Base-by-base conservation (phyloP, 108 stramenopile species). In the Pseudonitzschia pungens region DNA sequence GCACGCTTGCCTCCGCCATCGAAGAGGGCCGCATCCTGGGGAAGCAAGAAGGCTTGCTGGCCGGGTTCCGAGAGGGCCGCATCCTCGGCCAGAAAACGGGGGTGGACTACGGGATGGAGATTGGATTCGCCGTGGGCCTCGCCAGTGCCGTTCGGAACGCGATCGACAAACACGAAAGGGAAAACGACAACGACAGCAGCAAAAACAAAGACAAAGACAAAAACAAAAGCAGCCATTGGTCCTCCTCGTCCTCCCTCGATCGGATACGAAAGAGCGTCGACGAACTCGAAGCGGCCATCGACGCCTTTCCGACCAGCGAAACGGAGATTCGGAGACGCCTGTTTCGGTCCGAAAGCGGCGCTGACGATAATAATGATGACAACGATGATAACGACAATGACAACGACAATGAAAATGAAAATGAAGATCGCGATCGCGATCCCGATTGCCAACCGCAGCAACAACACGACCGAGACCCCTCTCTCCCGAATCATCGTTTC, bases 101-200 rank as follows among this genome's bases (percentile, higher is more conserved):
- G 18, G 31, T 85, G 9, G 84, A 85, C 33, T 73, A 70, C 51
- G 84, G 84, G 28, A 60, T 85, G 63, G 84, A 85, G 70, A 44
- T 85, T 41, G 84, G 84, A 9, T 85, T 78, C 50, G 70, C 77
- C 14, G 33, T 51, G 11, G 80, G 84, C 4, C 29, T 81, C 18
- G 20, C 72, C 21, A 14, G 52, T 44, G 51, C 27, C 44, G 71
- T 72, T n/a, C 71, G 32, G 40, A 14, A 52, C 31, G 11, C 21
- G 60, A 43, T 72, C 12, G 8, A 14, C 15, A 22, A n/a, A n/a
- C n/a, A n/a, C n/a, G n/a, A n/a, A n/a, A n/a, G n/a, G n/a, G n/a
- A n/a, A n/a, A n/a, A n/a, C n/a, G n/a, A n/a, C n/a, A n/a, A n/a
- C n/a, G n/a, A n/a, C n/a, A n/a, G n/a, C n/a, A n/a, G n/a, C n/a